Conservation (phyloP, 495 filamentous ascomycete species). For the Podospora australis region DNA sequence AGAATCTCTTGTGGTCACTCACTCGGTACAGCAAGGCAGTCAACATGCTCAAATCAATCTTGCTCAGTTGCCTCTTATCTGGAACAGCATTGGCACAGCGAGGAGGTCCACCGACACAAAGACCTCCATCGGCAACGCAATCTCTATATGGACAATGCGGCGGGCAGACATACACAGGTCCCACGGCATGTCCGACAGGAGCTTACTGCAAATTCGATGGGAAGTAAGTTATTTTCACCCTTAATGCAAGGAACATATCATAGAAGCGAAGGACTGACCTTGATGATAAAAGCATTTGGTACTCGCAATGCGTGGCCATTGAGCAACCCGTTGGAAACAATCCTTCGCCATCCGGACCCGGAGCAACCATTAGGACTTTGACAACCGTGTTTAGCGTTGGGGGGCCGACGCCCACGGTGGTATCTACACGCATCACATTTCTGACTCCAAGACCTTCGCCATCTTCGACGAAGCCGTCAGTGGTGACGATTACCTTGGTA, state of each 20-base stretch:
- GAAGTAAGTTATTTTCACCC: conserved; percentile 4
- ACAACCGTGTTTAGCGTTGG: not conserved
- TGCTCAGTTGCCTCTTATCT: not conserved
- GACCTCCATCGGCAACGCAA: not conserved
- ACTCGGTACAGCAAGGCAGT: not conserved
- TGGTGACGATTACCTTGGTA: not conserved
- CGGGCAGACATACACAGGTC: not conserved
- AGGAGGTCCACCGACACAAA: not conserved
- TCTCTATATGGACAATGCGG: not conserved
- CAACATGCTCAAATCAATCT: not conserved
- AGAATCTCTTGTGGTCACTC: not conserved
- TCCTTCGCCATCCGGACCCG: not conserved
- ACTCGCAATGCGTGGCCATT: not conserved
- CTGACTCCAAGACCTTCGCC: not conserved
- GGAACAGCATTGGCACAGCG: not conserved
- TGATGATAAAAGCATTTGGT: not conserved
- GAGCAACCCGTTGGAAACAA: not conserved
- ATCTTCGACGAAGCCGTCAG: not conserved
- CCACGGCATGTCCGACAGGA: not conserved
- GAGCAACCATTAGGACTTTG: not conserved
- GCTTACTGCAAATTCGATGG: conserved; percentile 3
- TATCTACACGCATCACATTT: not conserved
- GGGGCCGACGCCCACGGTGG: not conserved
- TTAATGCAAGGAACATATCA: not conserved
- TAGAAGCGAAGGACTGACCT: not conserved